Base-by-base conservation (phyloP, 1,139 yeast genomes). In the Yamadazyma conglobata region DNA sequence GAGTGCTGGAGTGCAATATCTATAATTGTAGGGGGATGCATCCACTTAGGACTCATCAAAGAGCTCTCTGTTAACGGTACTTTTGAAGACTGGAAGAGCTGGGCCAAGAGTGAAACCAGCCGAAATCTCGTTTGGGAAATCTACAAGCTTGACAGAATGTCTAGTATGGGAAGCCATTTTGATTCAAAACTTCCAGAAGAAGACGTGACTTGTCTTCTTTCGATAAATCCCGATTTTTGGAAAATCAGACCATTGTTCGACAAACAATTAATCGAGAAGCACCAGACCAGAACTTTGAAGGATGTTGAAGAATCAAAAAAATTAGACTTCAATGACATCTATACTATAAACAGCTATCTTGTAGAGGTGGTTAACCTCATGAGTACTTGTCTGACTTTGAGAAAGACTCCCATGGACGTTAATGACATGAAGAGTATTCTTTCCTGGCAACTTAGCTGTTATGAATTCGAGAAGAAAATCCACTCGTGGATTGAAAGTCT, bases 61-160 rank as follows among this genome's bases (percentile, higher is more conserved):
- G 15, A 31, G 15, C 3, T n/a, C 20, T 9, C 28, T 7, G 22
- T 10, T 14, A 27, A 24, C 15, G 10, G 3, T 10, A 35, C 20
- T 38, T 33, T 25, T 38, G 48, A 5, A 35, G 42, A 40, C 4
- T 42, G 44, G 44, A 33, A 42, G 12, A 34, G 36, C 15, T 54
- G 58, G 54, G 39, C 47, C 4, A 53, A 50, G 19, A 43, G 42
- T 20, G 58, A 55, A 24, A 35, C 40, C 3, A 29, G 49, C 25
- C 33, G 56, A n/a, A 40, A 52, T 15, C 31, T 55, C 9, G 48
- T 52, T 12, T 55, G 60, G 59, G 58, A 54, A 15, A 43, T 55
- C 15, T 54, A 50, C 25, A 42, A 47, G 15, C 40, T 55, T 15
- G 60, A 55, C 32, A 40, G 37, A 24, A 24, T 39, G 9, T 35